These are phyloP conservation scores for Pinus taeda DNA, from an alignment of 75 land plant genomes.

Conservation along the genomic window DNA sequence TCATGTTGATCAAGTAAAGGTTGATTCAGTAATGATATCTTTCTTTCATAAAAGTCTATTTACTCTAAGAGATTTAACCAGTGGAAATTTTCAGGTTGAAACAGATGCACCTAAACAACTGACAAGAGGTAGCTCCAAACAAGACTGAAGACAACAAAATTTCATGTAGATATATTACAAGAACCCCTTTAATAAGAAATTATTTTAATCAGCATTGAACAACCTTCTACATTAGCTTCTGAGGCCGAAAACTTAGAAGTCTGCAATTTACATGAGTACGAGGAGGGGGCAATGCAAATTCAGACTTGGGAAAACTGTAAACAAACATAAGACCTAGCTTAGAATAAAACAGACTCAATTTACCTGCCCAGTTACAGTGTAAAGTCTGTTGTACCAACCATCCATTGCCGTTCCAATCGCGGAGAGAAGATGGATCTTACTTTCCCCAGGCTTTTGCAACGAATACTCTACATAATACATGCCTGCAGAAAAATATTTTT, in stretches of 20 bases:
- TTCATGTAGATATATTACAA: neutral
- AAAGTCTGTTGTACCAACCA: conserved; percentile 85
- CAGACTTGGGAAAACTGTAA: neutral
- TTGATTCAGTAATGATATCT: too few relatives aligned
- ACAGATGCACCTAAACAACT: neutral
- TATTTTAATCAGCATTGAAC: too few relatives aligned
- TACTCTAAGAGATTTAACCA: neutral
- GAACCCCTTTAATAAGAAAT: neutral
- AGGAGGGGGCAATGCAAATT: neutral
- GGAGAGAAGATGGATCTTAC: conserved; percentile 57
- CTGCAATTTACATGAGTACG: neutral
- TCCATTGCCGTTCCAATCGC: conserved; percentile 72
- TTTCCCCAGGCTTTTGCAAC: conserved; percentile 79
- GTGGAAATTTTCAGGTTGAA: neutral
- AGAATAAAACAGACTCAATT: neutral
- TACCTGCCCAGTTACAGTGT: conserved; percentile 96
- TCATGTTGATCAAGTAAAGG: too few relatives aligned
- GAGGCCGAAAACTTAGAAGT: neutral
- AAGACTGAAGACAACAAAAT: neutral
- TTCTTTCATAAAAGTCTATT: neutral
- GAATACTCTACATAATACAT: conserved; percentile 89
- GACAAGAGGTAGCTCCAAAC: neutral
- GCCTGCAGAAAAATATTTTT: conserved; percentile 35
- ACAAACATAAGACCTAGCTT: too few relatives aligned
- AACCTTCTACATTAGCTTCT: neutral